A percentile compares a stretch with the other conserved stretches of the same genome.
Conservation (phyloP, 1,139 yeast genomes). For the Suhomyces ambrosiae region DNA sequence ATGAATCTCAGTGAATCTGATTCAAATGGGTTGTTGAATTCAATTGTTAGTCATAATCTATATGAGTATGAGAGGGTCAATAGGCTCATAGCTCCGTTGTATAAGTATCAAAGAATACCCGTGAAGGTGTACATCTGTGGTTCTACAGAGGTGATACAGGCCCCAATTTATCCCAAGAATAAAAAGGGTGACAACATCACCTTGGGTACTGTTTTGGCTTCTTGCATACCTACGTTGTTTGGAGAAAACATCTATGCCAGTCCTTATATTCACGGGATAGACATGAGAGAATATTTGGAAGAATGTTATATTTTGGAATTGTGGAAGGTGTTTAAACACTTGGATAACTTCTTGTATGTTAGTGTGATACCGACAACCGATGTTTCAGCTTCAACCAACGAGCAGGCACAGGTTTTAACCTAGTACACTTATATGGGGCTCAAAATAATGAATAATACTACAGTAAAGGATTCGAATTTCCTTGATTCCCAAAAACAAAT, state of each 20-base stretch:
- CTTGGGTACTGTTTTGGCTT: slow-evolving; percentile 36
- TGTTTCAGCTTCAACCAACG: no score
- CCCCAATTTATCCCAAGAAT: slow-evolving; percentile 34
- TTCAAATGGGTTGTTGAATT: slow-evolving; percentile 57
- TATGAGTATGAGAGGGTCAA: slow-evolving; percentile 23
- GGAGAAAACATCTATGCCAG: slow-evolving; percentile 31
- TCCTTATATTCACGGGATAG: slow-evolving; percentile 67
- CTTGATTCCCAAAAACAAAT: no score
- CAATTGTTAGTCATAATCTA: slow-evolving; percentile 44
- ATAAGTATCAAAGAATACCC: slow-evolving; percentile 52
- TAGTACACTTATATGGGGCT: no score
- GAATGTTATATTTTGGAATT: slow-evolving; percentile 42
- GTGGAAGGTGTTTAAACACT: slow-evolving; percentile 55
- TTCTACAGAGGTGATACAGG: slow-evolving; percentile 47
- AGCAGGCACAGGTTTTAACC: no score
- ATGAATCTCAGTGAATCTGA: slow-evolving; percentile 71
- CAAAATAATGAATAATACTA: no score
- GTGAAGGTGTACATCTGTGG: slow-evolving; percentile 59
- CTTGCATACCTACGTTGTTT: slow-evolving; percentile 21
- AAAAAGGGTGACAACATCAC: slow-evolving; percentile 25
- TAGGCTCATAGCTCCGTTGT: slow-evolving; percentile 38
- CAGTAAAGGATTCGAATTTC: no score
- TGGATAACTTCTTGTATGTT: slow-evolving; percentile 80
- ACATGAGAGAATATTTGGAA: slow-evolving; percentile 45
- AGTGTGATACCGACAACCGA: no score